Base-by-base conservation (phyloP, 768 basidiomycete species). In the Tylopilus felleus region DNA sequence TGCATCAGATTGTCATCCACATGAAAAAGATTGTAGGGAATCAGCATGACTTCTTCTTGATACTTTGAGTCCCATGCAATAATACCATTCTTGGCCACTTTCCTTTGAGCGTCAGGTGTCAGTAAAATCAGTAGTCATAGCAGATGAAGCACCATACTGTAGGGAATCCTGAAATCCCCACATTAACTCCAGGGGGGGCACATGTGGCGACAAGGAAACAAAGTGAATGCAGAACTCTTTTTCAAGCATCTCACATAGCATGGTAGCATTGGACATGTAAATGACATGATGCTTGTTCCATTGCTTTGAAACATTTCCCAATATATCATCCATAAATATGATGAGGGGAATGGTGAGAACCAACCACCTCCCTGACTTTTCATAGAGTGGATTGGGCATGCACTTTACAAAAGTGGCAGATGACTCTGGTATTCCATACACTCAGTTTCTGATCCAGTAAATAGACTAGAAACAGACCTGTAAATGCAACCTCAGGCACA, bases 1-100 rank as follows among this genome's bases (percentile, higher is more conserved):
- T 74, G 74, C 74, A 73, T 72, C 0, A 68, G 74, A 29, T 75
- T 75, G 52, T 75, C 67, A 5, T 65, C 60, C 0, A 58, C 46
- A 5, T 65, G 23, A 13, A 72, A 57, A 0, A 71, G 54, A 0
- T 38, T 29, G 29, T 67, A 72, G 0, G 61, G 68, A 0, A 57
- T 49, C 0, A 73, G 43, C 28, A 58, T 40, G 0, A 72, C 60
- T 27, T 69, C 59, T 16, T 66, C 56, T 3, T 63, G 8, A 28
- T 53, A 9, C 27, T 63, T 61, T 25, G 57, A n/a, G n/a, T n/a
- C n/a, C n/a, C 47, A 46, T 72, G 65, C 36, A 61, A 71, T 4
- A 56, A 31, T 12, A 22, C 10, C 31, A 50, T 31, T 6, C 2
- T 59, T 31, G 0, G 52, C 19, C 4, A 61, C 53, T 44, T 57